Evolutionary conservation across 2,329 filamentous ascomycete genomes (phyloP), one percentile per base, ranked within the genome.

Genomic region (Clonostachys solani): DNA sequence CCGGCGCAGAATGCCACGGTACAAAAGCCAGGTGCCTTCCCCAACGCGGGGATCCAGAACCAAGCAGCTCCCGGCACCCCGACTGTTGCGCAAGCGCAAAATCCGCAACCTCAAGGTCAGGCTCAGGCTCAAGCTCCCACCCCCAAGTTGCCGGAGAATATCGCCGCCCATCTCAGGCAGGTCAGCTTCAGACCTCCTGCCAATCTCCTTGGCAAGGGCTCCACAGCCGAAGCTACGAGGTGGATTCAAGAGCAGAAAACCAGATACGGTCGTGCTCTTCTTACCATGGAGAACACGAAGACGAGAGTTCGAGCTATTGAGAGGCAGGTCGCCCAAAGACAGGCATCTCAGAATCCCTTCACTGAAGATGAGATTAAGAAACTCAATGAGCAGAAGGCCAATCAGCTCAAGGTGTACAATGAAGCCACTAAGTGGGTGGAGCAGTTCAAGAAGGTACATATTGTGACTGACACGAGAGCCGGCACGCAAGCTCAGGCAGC

Each of bases 401-500:
- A 40, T 33, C 46, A 51, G 37, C 35, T 43, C 35, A 46, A 41
- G 33, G n/a, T n/a, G 29, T 37, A 44, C 19, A 33, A 34, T 16
- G 42, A 50, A 16, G 48, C 48, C 6, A 33, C 29, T 19, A 49
- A 17, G n/a, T 51, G 47, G 47, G 35, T 48, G 6, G 44, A 51
- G 9, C 36, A 33, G 6, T 51, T 51, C 33, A 12, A 45, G 15
- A 49, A 40, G 36, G 41, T 43, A 17, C 16, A 44, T 17, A 13
- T 47, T n/a, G 40, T 40, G 23, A 40, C 34, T 34, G 13, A 19
- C 10, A 9, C n/a, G 12, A 16, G 19, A 43, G 16, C 42, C 23
- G 4, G 18, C 9, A 37, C 16, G 38, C 23, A 36, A 35, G 16
- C 37, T 33, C 17, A 47, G 45, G 38, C 42, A 33, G 45, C 37